These are phyloP conservation scores for Phytopythium vexans DNA, from an alignment of 352 stramenopile species.

Conservation along the genomic window DNA sequence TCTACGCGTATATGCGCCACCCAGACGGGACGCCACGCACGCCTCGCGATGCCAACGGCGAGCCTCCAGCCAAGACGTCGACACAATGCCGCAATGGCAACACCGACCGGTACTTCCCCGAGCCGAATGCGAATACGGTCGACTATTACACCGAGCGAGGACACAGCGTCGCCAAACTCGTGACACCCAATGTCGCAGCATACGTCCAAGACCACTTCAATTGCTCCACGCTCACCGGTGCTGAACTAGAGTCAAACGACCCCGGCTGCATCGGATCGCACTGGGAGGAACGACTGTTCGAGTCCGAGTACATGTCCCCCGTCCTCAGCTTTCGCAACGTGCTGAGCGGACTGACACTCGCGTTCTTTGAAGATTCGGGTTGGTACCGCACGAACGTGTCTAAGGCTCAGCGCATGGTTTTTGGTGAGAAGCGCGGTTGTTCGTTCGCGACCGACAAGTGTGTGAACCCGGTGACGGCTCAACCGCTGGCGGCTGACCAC, in stretches of 20 bases:
- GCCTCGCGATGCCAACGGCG: constrained; percentile 32
- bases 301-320: constrained; percentile 71
- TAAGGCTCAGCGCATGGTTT: constrained; percentile 45
- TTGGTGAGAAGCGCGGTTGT: constrained; percentile 53
- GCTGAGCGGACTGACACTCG: constrained; percentile 56
- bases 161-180: constrained; percentile 48
- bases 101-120: constrained; percentile 28
- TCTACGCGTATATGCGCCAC: constrained; percentile 65
- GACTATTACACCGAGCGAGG: constrained; percentile 45
- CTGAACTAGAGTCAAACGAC: constrained; percentile 75
- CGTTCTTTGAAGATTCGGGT: too few species aligned
- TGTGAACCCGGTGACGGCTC: constrained; percentile 37
- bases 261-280: constrained; percentile 70
- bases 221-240: constrained; percentile 47
- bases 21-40: constrained; percentile 60
- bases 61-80: constrained; percentile 18
- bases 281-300: too few species aligned
- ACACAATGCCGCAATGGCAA: constrained; percentile 56
- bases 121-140: constrained; percentile 38
- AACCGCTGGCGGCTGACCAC: constrained; percentile 33
- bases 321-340: constrained; percentile 65
- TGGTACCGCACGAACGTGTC: constrained; percentile 65
- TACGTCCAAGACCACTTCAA: constrained; percentile 60
- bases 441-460: constrained; percentile 55
- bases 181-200: constrained; percentile 45